These are phyloP conservation scores for Cercospora janseana DNA, from an alignment of 2,329 filamentous ascomycete genomes.

Conservation along the genomic window DNA sequence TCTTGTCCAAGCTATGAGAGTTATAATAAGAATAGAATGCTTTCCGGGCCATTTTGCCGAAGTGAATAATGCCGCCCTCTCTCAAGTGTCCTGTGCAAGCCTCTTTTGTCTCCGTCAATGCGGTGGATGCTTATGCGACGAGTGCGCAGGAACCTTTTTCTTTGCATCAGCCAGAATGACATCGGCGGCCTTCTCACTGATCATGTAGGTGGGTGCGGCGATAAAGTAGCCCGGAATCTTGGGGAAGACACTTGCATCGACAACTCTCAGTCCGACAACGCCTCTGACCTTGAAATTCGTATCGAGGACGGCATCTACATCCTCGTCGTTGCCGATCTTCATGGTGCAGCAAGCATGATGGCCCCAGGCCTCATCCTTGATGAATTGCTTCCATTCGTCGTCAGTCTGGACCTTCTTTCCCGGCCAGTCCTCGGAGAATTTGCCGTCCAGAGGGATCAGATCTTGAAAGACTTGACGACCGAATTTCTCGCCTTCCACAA, in stretches of 20 bases:
- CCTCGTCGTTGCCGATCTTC: conserved; percentile 55
- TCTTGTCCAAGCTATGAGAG: conserved; percentile 33
- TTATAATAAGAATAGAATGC: not conserved
- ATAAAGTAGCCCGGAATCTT: conserved; percentile 56
- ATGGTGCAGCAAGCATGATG: conserved; percentile 58
- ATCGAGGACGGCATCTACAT: conserved; percentile 57
- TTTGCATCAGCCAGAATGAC: conserved; percentile 44
- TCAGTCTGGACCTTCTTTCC: conserved; percentile 44
- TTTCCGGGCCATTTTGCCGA: no score
- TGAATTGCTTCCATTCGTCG: conserved; percentile 48
- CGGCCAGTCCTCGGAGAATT: conserved; percentile 46
- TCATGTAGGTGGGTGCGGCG: conserved; percentile 54
- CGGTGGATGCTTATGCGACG: not conserved
- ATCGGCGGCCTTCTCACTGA: conserved; percentile 61
- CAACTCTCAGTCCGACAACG: conserved; percentile 56
- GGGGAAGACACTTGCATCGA: conserved; percentile 60
- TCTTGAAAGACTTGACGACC: conserved; percentile 42
- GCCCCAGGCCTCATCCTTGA: conserved; percentile 53
- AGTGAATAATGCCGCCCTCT: no score
- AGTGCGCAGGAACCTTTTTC: not conserved
- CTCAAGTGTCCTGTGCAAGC: no score
- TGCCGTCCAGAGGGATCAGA: conserved; percentile 43
- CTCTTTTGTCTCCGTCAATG: no score
- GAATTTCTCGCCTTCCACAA: conserved; percentile 56
- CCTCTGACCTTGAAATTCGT: conserved; percentile 27